Evolutionary conservation across 2,329 filamentous ascomycete species (phyloP), one percentile per base, ranked within the genome.

Genomic region (Aspergillus unguis): DNA sequence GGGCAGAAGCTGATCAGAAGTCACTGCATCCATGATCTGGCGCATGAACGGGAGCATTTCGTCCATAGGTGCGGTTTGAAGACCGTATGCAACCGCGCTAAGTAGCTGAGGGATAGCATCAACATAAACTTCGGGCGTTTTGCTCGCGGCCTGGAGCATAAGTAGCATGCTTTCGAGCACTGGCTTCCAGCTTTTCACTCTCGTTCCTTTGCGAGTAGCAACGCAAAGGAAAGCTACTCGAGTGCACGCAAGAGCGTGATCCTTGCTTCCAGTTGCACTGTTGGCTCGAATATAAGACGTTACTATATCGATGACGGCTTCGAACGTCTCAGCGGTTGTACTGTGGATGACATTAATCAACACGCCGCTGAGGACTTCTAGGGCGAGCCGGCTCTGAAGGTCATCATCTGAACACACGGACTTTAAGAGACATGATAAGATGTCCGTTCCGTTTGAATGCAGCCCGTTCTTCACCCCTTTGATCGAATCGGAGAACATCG

Each of bases 321-420:
- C 75, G 66, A 96, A 92, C 0, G 86, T 90, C 29, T 89, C 85
- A 1, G 80, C 71, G 47, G 83, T 88, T 1, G 88, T 87, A 66
- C 95, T 87, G 68, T 99, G 94, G 46, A 96, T 85, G 29, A 90
- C 75, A 62, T 88, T 92, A 5, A 88, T 88, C 35, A 96, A 69
- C 27, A 92, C 82, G 27, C 92, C 92, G 58, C 82, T 84, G 33
- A 89, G 77, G 25, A 95, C 80, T 48, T 87, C 80, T 75, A 80
- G 83, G 11, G 64, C 60, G 9, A 71, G 57, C 33, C 59, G 58
- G 32, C 58, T 66, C 32, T 66, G 64, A 4, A 62, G 47, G 31
- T 65, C 62, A 48, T 65, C 65, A n/a, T 63, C 60, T 0, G 62
- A 61, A 27, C 64, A 62, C 5, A 68, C 56, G 47, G 65, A 59